Base-by-base conservation (phyloP, 352 stramenopile species). In the Globisporangium abappressorium region DNA sequence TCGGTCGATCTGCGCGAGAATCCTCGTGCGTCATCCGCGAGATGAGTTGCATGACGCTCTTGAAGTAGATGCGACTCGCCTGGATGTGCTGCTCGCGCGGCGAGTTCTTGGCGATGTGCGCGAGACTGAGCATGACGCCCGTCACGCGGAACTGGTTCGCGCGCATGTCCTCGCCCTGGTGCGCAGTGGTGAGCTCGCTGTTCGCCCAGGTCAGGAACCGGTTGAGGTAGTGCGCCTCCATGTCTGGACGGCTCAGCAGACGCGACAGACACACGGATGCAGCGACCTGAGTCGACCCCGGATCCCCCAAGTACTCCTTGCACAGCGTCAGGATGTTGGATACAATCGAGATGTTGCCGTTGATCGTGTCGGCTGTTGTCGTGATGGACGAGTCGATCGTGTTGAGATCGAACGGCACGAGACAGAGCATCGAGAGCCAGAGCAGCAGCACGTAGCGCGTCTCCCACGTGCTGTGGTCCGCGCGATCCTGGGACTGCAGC, bases 361-460 rank as follows among this genome's bases (percentile, higher is more conserved):
- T 79, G 11, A 30, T 60, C 38, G 64, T 74, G 41, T 62, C 68
- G 14, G 56, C 70, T 22, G 43, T 46, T 41, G 68, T 66, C 34
- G 64, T 43, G 24, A 61, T 70, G 1, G 92, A 96, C 57, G 92
- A 98, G 80, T 99, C 96, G 65, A 99, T 98, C 1, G 92, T 97
- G 57, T 87, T 77, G 58, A 99, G 90, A 76, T 99, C 91, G 77
- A 99, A 99, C 0, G 98, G 98, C 24, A 99, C 94, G 30, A 99
- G 85, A 68, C 93, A 98, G 47, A 99, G 84, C 76, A 99, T 98
- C 12, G 89, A 97, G 53, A 99, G 81, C 98, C 98, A 99, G 28
- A 99, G 85, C 73, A 99, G 83, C 55, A 99, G 73, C 53, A 94
- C 85, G 62, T 93, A 95, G 54, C 87, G 87, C 60, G 78, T 92